These are phyloP conservation scores for Paratinospora sagittata DNA, from an alignment of 164 flowering plant genomes.

Conservation along the genomic window DNA sequence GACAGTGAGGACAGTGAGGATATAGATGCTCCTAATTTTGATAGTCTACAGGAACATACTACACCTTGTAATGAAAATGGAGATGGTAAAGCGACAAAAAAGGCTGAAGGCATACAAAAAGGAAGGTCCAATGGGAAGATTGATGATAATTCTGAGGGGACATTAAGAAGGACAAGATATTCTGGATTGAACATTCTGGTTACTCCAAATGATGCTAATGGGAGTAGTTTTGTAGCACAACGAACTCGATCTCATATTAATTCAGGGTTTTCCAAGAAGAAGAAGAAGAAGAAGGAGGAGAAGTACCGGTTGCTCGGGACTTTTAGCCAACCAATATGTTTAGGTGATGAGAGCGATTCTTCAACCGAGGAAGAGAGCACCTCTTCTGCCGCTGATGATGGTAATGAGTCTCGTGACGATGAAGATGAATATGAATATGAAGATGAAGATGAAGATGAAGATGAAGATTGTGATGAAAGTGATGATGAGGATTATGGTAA, in stretches of 20 bases:
- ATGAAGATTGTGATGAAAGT: not conserved
- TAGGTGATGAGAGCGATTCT: conserved; percentile 10
- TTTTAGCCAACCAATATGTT: conserved; percentile 11
- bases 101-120: not conserved
- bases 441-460: conserved; percentile 3
- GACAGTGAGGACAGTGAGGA: too few species aligned
- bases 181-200: not conserved
- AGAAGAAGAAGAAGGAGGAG: conserved; percentile 2
- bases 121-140: not conserved
- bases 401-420: not conserved
- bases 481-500: conserved; percentile 2
- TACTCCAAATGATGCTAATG: not conserved
- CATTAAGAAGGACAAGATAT: not conserved
- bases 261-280: conserved; percentile 1
- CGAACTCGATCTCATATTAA: conserved; percentile 2
- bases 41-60: not conserved
- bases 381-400: not conserved
- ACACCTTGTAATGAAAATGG: not conserved
- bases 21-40: too few species aligned
- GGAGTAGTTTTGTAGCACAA: conserved; percentile 3
- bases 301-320: conserved; percentile 12
- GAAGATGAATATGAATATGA: conserved; percentile 1
- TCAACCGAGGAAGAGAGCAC: not conserved
- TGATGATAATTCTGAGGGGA: not conserved
- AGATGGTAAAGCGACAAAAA: not conserved